These are phyloP conservation scores for Vigna radiata DNA, from an alignment of 306 rosid species.

Conservation along the genomic window DNA sequence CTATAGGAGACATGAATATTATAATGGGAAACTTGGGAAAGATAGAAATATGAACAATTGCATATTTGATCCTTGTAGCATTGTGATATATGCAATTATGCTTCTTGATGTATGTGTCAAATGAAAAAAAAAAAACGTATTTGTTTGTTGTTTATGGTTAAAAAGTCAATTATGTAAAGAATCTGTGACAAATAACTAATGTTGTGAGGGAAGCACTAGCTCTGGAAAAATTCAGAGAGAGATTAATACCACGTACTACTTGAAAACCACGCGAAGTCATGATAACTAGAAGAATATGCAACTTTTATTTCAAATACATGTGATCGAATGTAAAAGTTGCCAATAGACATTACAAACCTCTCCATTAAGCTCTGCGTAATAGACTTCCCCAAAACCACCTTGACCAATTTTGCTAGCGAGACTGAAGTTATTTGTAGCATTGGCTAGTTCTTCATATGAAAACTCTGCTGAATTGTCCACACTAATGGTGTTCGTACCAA, in stretches of 20 bases:
- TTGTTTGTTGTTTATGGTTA: not conserved
- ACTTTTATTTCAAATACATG: constrained; percentile 16
- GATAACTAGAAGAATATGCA: constrained; percentile 8
- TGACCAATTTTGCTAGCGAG: constrained; percentile 78
- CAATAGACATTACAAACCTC: constrained; percentile 67
- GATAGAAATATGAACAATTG: not conserved
- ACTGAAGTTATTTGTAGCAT: constrained; percentile 80
- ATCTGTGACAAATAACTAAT: not conserved
- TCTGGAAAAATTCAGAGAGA: not conserved
- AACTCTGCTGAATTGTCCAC: constrained; percentile 81
- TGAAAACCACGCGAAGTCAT: not conserved
- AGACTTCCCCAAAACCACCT: constrained; percentile 95
- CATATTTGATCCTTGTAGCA: not conserved
- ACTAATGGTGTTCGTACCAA: constrained; percentile 47
- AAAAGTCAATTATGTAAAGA: not conserved
- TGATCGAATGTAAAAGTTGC: not conserved
- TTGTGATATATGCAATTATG: not conserved
- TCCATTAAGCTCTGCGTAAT: constrained; percentile 88
- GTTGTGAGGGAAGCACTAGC: not conserved
- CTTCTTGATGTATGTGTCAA: constrained; percentile 7
- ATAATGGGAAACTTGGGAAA: constrained; percentile 13
- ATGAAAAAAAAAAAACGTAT: not conserved
- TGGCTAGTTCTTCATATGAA: constrained; percentile 81
- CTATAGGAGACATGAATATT: constrained; percentile 14
- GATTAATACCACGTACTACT: not conserved